phyloP scores from a whole-genome alignment of 768 basidiomycete species.

The Tylopilus rubrobrunneus region DNA sequence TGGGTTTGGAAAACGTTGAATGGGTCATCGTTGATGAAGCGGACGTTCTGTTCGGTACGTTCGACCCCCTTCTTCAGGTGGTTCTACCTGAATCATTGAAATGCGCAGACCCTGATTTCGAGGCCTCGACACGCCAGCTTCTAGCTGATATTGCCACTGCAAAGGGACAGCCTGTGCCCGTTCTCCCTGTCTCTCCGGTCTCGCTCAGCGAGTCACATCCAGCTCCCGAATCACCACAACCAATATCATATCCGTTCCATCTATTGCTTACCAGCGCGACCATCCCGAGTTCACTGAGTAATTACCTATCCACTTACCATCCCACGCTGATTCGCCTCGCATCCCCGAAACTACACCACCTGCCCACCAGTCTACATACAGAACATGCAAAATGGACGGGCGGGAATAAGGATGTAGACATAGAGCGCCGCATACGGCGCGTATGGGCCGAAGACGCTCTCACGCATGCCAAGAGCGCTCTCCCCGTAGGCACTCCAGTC shows the following conservation, averaged over 20 bases:
- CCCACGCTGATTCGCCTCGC: constrained; percentile 67
- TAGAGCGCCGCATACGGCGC: constrained; percentile 66
- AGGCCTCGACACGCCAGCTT: constrained; percentile 64
- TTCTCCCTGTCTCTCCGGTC: constrained; percentile 18
- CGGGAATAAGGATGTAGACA: constrained; percentile 77
- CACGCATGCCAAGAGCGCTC: constrained; percentile 23
- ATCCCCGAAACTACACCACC: constrained; percentile 75
- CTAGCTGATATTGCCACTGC: constrained; percentile 68
- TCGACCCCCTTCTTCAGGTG: background rate
- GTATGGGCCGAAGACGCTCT: constrained; percentile 72
- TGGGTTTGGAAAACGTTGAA: constrained; percentile 68
- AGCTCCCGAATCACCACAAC: constrained; percentile 10
- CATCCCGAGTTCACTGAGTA: constrained; percentile 70
- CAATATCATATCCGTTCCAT: constrained; percentile 66
- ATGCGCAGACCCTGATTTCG: constrained; percentile 72
- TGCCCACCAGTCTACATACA: constrained; percentile 65
- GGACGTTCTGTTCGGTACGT: constrained; percentile 80
- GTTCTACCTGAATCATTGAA: background rate
- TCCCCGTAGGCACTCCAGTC: constrained; percentile 17
- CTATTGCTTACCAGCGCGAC: constrained; percentile 83
- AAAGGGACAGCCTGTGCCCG: constrained; percentile 34
- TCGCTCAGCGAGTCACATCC: constrained; percentile 6
- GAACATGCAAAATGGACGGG: constrained; percentile 76
- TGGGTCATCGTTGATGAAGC: constrained; percentile 94
- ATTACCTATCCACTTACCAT: constrained; percentile 60